phyloP scores from a whole-genome alignment of 805 yeast genomes.

The Cyberlindnera maclurae region DNA sequence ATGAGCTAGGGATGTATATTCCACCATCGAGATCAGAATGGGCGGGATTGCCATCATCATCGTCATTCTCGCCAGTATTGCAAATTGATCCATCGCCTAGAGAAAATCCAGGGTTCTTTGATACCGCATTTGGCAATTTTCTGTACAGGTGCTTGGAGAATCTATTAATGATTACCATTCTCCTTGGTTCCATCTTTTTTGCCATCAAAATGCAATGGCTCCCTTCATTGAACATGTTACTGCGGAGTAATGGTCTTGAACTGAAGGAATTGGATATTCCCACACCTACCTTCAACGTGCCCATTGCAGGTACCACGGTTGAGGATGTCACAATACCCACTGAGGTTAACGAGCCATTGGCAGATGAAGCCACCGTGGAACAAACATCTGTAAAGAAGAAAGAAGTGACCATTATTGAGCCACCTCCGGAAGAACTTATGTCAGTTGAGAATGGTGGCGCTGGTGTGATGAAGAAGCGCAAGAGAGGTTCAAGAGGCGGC shows the following conservation, averaged over 20 bases:
- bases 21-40: slow-evolving; percentile 16
- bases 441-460: slow-evolving; percentile 17
- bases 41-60: slow-evolving; percentile 13
- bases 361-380: background rate
- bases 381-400: slow-evolving; percentile 11
- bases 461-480: slow-evolving; percentile 48
- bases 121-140: slow-evolving; percentile 24
- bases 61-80: slow-evolving; percentile 12
- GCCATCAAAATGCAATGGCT: slow-evolving; percentile 25
- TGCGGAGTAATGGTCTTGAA: slow-evolving; percentile 28
- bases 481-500: slow-evolving; percentile 85
- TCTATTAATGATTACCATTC: slow-evolving; percentile 28
- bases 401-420: slow-evolving; percentile 24
- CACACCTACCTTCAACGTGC: background rate
- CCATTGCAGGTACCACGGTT: background rate
- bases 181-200: slow-evolving; percentile 21
- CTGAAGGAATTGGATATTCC: slow-evolving; percentile 16
- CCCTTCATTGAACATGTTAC: slow-evolving; percentile 26
- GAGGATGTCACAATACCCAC: background rate
- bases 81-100: slow-evolving; percentile 22
- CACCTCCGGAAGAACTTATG: slow-evolving; percentile 17
- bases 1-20: slow-evolving; percentile 8
- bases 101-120: slow-evolving; percentile 12
- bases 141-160: slow-evolving; percentile 33
- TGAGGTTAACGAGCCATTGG: background rate